Evolutionary conservation across 306 rosid genomes (phyloP), one percentile per base, ranked within the genome.

Genomic region (Corylus americana): DNA sequence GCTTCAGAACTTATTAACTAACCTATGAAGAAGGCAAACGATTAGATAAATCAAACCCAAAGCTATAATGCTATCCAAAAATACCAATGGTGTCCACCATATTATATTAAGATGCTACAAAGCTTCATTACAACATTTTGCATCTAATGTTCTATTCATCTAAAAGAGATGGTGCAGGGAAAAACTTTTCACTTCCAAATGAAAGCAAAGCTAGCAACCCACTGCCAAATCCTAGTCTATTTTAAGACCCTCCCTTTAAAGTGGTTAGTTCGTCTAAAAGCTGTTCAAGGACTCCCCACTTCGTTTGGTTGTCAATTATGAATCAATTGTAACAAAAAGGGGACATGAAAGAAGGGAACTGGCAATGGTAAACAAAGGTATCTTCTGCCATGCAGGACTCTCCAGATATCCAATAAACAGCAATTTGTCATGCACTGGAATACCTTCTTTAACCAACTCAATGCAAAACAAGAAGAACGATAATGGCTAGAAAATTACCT

Each of bases 401-500:
- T 64, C 11, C n/a, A 64, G 11, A 35, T 31, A 64, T 31, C 47
- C 20, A 29, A 63, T 8, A 31, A 4, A 22, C 0, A 11, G 2
- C 7, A 11, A 25, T 9, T 11, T 25, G 16, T 59, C 66, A 51
- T 3, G 66, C 10, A 42, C 35, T 72, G 57, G 75, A 37, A 11
- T 50, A 49, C 31, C 31, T 77, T 64, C 31, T 51, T 13, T n/a
- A 17, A 57, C 44, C 71, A 70, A 58, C 44, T 55, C 29, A 55
- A 73, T 68, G 14, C 58, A 35, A 20, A 37, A 70, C 6, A 70
- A 70, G 1, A 20, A 17, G 4, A 63, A 66, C n/a, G 7, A 39
- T 44, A 73, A 70, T 55, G 16, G 53, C 25, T 18, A 61, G 69
- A 79, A 84, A 70, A 71, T 51, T 22, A 94, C 98, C 96, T 88